phyloP scores from a whole-genome alignment of 2,329 filamentous ascomycete species.

The Aspergillus tanneri region DNA sequence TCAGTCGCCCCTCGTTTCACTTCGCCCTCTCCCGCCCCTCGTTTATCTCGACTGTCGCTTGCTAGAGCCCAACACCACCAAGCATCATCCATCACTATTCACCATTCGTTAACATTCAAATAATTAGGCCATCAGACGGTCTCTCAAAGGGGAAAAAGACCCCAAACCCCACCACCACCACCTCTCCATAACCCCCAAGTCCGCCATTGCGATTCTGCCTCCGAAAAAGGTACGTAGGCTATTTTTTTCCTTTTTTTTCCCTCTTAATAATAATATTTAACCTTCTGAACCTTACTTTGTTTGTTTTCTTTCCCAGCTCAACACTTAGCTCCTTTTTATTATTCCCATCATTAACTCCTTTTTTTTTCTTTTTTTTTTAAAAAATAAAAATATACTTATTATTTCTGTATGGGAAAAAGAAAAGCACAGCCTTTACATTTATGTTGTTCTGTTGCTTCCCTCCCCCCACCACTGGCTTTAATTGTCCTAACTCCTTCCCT shows the following conservation, averaged over 20 bases:
- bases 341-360: constrained; percentile 7
- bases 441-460: constrained; percentile 1
- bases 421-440: constrained; percentile 1
- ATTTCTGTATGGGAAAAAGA: constrained; percentile 4
- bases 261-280: background rate
- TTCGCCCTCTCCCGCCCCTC: constrained; percentile 12
- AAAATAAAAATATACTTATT: background rate
- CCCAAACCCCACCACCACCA: constrained; percentile 49
- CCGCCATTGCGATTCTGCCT: constrained; percentile 82
- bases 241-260: constrained; percentile 6
- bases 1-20: constrained; percentile 12
- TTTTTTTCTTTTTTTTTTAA: background rate
- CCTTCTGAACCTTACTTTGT: constrained; percentile 1
- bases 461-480: constrained; percentile 2
- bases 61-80: background rate
- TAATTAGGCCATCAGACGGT: constrained; percentile 73
- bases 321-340: constrained; percentile 2
- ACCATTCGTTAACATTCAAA: constrained; percentile 9
- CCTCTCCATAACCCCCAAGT: constrained; percentile 78
- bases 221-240: constrained; percentile 76
- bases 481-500: constrained; percentile 9
- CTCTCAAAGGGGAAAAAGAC: constrained; percentile 85
- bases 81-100: background rate
- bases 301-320: constrained; percentile 3
- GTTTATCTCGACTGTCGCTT: constrained; percentile 23